Percentiles rank a stretch among this genome's conserved stretches.
phyloP scores from a whole-genome alignment of 2,329 filamentous ascomycete species.

The Fusarium robinianum region DNA sequence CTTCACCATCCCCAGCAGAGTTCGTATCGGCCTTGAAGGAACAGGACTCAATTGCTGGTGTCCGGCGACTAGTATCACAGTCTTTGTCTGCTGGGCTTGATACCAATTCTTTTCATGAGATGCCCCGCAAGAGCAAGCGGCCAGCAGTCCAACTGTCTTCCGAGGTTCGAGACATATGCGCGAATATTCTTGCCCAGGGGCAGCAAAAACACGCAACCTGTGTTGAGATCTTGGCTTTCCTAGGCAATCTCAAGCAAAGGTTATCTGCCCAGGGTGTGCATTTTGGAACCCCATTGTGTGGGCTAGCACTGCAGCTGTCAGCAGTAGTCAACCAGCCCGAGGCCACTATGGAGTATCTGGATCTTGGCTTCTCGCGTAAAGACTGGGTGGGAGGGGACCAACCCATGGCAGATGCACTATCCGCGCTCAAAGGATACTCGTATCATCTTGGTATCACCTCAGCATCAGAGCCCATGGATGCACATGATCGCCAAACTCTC shows the following conservation, averaged over 20 bases:
- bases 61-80: constrained; percentile 41
- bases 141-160: constrained; percentile 18
- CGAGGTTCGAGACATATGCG: constrained; percentile 33
- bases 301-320: constrained; percentile 40
- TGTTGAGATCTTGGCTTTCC: constrained; percentile 40
- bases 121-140: background rate
- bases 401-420: constrained; percentile 27
- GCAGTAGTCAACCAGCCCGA: constrained; percentile 33
- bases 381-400: constrained; percentile 19
- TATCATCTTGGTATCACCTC: constrained; percentile 11
- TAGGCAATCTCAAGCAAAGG: constrained; percentile 48
- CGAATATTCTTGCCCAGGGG: constrained; percentile 20
- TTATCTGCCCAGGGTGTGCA: constrained; percentile 32
- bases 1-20: constrained; percentile 13
- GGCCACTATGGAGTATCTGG: constrained; percentile 34
- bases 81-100: constrained; percentile 32
- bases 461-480: constrained; percentile 4
- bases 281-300: constrained; percentile 38
- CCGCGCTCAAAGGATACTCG: constrained; percentile 26
- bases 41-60: constrained; percentile 34
- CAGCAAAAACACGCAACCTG: constrained; percentile 2
- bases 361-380: constrained; percentile 24
- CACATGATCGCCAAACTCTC: constrained; percentile 31
- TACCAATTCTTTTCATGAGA: constrained; percentile 22
- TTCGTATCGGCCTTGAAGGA: constrained; percentile 27